Percentiles rank a stretch among this genome's conserved stretches.
These are phyloP conservation scores for Sarocladium strictum DNA, from an alignment of 2,329 filamentous ascomycete genomes.

Conservation along the genomic window DNA sequence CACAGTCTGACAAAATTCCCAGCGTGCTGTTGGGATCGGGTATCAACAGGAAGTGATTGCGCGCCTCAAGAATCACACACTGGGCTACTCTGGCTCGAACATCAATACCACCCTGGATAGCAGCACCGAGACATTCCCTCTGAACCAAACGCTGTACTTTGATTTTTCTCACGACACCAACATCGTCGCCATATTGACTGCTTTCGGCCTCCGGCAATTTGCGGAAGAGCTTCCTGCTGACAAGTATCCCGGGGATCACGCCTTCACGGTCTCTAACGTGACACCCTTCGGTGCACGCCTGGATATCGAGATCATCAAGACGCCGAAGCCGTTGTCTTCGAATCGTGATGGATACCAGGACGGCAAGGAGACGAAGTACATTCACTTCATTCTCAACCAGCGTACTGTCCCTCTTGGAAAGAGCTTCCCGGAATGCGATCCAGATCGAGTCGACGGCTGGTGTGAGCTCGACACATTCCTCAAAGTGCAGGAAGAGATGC, in stretches of 20 bases:
- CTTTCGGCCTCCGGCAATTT: constrained; percentile 69
- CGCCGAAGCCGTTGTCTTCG: constrained; percentile 56
- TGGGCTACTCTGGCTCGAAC: constrained; percentile 51
- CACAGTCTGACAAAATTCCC: not conserved
- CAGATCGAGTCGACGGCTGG: constrained; percentile 63
- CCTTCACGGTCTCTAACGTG: constrained; percentile 60
- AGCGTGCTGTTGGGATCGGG: constrained; percentile 66
- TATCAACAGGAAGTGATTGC: constrained; percentile 69
- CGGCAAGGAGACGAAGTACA: constrained; percentile 55
- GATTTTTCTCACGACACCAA: constrained; percentile 77
- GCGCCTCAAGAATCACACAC: constrained; percentile 60
- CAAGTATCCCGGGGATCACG: constrained; percentile 49
- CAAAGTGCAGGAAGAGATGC: constrained; percentile 52
- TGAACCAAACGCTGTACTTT: constrained; percentile 68
- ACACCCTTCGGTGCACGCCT: constrained; percentile 68
- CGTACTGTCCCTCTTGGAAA: constrained; percentile 62
- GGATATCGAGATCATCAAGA: constrained; percentile 67
- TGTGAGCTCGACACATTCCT: constrained; percentile 68
- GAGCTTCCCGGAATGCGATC: constrained; percentile 61
- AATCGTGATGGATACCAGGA: constrained; percentile 47
- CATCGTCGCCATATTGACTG: constrained; percentile 62
- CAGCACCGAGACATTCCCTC: constrained; percentile 62
- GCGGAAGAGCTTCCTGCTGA: constrained; percentile 49
- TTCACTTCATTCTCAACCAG: constrained; percentile 71
- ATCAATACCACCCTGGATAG: constrained; percentile 67